Conservation (phyloP, 2,329 filamentous ascomycete species). For the Xylariaceae sp. region DNA sequence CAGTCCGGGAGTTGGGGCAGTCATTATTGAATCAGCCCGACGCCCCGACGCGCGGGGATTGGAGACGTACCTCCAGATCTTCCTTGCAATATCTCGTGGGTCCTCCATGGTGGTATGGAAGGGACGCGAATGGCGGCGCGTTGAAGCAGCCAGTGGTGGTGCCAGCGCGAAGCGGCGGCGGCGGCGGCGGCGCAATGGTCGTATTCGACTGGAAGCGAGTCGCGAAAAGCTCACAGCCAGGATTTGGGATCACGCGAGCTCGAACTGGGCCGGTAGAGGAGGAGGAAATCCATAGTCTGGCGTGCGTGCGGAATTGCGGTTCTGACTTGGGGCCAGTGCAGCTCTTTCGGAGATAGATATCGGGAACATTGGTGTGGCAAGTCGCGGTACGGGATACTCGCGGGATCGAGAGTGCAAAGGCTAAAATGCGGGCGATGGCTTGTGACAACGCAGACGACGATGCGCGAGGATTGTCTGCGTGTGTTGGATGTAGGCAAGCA, state of each 20-base stretch:
- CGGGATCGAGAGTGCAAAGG: not conserved
- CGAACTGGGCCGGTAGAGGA: conserved; percentile 15
- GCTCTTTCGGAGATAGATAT: conserved; percentile 18
- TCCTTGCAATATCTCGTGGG: conserved; percentile 18
- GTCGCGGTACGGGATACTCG: not conserved
- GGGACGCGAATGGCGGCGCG: conserved; percentile 2
- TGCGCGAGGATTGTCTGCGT: too few relatives aligned
- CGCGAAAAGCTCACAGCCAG: conserved; percentile 21
- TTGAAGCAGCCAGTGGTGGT: conserved; percentile 5
- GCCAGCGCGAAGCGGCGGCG: conserved; percentile 3
- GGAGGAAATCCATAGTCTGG: conserved; percentile 26
- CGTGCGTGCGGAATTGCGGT: conserved; percentile 12
- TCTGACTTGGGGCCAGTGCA: conserved; percentile 15
- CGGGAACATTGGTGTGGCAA: conserved; percentile 23
- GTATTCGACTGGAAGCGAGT: conserved; percentile 10
- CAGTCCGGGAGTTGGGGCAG: too few relatives aligned
- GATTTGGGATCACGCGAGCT: conserved; percentile 25
- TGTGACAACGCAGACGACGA: too few relatives aligned
- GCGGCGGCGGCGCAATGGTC: conserved; percentile 11
- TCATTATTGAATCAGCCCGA: too few relatives aligned
- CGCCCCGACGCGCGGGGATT: too few relatives aligned
- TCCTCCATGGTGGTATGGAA: conserved; percentile 15
- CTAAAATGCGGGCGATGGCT: too few relatives aligned
- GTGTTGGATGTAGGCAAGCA: too few relatives aligned
- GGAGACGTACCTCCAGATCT: conserved; percentile 21